Evolutionary conservation across 2,329 filamentous ascomycete species (phyloP), one percentile per base, ranked within the genome.

Genomic region (Teratosphaeria nubilosa): DNA sequence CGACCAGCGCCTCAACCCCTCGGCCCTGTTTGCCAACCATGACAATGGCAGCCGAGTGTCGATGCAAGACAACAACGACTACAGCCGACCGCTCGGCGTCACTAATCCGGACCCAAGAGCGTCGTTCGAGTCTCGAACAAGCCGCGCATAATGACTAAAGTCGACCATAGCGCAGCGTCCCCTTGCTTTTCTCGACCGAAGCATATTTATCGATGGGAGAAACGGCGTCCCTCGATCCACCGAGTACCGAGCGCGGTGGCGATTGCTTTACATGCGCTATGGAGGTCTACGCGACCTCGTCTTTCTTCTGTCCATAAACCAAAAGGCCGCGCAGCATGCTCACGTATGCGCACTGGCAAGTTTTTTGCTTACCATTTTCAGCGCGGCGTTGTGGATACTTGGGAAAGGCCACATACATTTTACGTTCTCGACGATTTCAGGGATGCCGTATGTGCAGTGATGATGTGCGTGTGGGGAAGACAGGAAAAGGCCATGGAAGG

Each of bases 1-100:
- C 60, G 77, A 80, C 58, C 77, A 78, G 59, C 70, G 77, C 25
- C 70, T 80, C 25, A 79, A 80, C 58, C 77, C 77, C 2, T 72
- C 72, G 6, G 75, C 75, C 2, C 69, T 79, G 30, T 75, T 78
- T 65, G 72, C 70, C 37, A 72, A 77, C 51, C 64, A 63, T 51
- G 69, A 73, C 37, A 79, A 78, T 59, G 69, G 70, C 20, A 78
- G 76, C 59, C 73, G 74, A 24, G 71, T 74, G 25, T 78, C 76
- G 55, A 69, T 79, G 51, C 73, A 71, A 51, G 78, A 76, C 57
- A 70, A 78, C 56, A 74, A 78, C 57, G 77, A 80, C 59, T 80
- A 78, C 60, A 75, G 74, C 52, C 72, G 77, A 53, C 73, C 75
- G 53, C 62, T 70, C 6, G 76, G 76, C 25, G 75, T 78, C 24